These are phyloP conservation scores for Tylopilus orsonianus DNA, from an alignment of 1,284 basidiomycete species.

Conservation along the genomic window DNA sequence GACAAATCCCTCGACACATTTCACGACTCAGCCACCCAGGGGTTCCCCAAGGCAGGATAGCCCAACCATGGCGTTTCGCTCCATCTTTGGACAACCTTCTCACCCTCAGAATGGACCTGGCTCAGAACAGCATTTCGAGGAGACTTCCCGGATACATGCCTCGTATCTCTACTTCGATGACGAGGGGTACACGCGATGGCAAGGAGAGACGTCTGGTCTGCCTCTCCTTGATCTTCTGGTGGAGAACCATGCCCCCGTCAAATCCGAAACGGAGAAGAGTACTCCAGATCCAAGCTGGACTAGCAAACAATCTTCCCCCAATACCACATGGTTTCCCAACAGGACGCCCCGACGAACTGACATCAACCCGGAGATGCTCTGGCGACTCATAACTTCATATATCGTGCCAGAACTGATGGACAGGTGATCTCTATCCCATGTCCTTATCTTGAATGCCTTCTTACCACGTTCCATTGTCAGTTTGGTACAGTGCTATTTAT, in stretches of 20 bases:
- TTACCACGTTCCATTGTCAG: slow-evolving; percentile 38
- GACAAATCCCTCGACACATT: slow-evolving; percentile 76
- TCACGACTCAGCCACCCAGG: slow-evolving; percentile 45
- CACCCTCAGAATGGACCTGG: slow-evolving; percentile 21
- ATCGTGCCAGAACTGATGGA: slow-evolving; percentile 90
- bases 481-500: slow-evolving; percentile 78
- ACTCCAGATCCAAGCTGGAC: slow-evolving; percentile 24
- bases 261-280: slow-evolving; percentile 36
- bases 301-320: slow-evolving; percentile 29
- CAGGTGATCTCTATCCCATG: slow-evolving; percentile 47
- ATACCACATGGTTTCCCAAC: slow-evolving; percentile 72
- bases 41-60: slow-evolving; percentile 43
- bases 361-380: slow-evolving; percentile 75
- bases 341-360: slow-evolving; percentile 70
- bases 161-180: slow-evolving; percentile 82
- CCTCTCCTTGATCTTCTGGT: slow-evolving; percentile 81
- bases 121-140: slow-evolving; percentile 51
- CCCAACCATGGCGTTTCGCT: slow-evolving; percentile 43
- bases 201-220: slow-evolving; percentile 87
- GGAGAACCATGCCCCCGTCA: slow-evolving; percentile 48
- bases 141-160: slow-evolving; percentile 60
- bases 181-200: slow-evolving; percentile 81
- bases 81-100: slow-evolving; percentile 39
- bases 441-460: slow-evolving; percentile 9
- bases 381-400: slow-evolving; percentile 71